A percentile compares a stretch with the other conserved stretches of the same genome.
Conservation (phyloP, 2,329 filamentous ascomycete species). For the Aspergillus quadrilineatus region DNA sequence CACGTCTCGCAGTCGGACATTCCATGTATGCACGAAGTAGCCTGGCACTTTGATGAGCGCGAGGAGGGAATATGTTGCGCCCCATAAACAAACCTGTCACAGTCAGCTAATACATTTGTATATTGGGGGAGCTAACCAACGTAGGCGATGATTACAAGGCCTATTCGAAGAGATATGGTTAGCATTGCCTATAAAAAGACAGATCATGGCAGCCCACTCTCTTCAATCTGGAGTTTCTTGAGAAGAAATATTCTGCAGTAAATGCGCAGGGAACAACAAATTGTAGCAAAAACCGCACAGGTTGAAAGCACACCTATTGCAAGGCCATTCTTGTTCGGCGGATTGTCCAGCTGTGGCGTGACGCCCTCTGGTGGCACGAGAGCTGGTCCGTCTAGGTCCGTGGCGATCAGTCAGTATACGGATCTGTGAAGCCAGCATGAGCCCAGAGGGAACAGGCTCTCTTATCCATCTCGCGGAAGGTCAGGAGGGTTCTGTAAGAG, state of each 20-base stretch:
- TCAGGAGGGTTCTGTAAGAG: too few relatives aligned
- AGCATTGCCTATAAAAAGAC: neutral
- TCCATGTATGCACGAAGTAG: slow-evolving; percentile 24
- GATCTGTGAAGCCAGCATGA: too few relatives aligned
- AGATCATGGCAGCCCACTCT: slow-evolving; percentile 11
- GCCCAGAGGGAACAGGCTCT: too few relatives aligned
- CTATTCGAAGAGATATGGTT: neutral
- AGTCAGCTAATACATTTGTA: neutral
- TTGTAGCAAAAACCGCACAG: slow-evolving; percentile 20
- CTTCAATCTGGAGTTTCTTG: slow-evolving; percentile 21
- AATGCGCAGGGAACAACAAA: slow-evolving; percentile 19
- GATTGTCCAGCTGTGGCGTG: slow-evolving; percentile 23
- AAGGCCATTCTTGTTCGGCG: slow-evolving; percentile 21
- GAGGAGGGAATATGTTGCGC: slow-evolving; percentile 19
- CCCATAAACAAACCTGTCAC: slow-evolving; percentile 23
- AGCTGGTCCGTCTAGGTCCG: slow-evolving; percentile 14
- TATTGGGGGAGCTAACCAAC: neutral
- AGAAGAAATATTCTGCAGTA: slow-evolving; percentile 21
- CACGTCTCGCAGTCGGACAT: slow-evolving; percentile 19
- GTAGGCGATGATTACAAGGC: slow-evolving; percentile 13
- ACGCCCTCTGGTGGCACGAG: slow-evolving; percentile 21
- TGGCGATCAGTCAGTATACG: too few relatives aligned
- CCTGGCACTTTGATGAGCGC: slow-evolving; percentile 19
- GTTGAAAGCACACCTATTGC: slow-evolving; percentile 22
- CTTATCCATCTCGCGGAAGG: too few relatives aligned